Conservation (phyloP, 306 rosid genomes). For the Fragaria iinumae region DNA sequence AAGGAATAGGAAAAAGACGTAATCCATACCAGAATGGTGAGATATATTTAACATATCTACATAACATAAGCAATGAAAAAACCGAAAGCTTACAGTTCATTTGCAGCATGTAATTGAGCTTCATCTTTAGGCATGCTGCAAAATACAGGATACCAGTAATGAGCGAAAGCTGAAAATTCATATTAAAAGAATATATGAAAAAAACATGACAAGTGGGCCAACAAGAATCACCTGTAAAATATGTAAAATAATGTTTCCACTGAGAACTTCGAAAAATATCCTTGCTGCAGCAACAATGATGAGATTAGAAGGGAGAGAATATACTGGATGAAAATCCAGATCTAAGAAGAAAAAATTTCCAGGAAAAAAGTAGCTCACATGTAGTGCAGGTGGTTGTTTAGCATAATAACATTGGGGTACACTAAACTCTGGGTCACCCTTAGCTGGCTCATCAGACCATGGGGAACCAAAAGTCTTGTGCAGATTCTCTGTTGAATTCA, state of each 20-base stretch:
- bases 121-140: conserved; percentile 97
- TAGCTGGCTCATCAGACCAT: conserved; percentile 95
- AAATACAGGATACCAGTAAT: conserved; percentile 7
- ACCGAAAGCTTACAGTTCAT: conserved; percentile 72
- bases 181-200: background rate
- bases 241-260: conserved; percentile 82
- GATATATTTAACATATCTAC: too few species aligned
- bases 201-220: conserved; percentile 9
- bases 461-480: conserved; percentile 97
- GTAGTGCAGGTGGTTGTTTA: conserved; percentile 76
- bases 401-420: conserved; percentile 83
- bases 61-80: background rate
- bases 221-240: conserved; percentile 76
- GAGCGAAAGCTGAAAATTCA: background rate
- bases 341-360: background rate
- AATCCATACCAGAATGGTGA: background rate
- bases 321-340: conserved; percentile 9
- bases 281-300: conserved; percentile 57
- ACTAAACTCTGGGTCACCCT: conserved; percentile 88
- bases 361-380: conserved; percentile 44
- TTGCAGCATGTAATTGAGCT: conserved; percentile 83
- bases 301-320: conserved; percentile 24
- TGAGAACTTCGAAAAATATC: conserved; percentile 67
- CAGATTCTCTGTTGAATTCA: conserved; percentile 92
- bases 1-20: background rate